These are phyloP conservation scores for Lagenaria siceraria DNA, from an alignment of 306 rosid genomes.

Conservation along the genomic window DNA sequence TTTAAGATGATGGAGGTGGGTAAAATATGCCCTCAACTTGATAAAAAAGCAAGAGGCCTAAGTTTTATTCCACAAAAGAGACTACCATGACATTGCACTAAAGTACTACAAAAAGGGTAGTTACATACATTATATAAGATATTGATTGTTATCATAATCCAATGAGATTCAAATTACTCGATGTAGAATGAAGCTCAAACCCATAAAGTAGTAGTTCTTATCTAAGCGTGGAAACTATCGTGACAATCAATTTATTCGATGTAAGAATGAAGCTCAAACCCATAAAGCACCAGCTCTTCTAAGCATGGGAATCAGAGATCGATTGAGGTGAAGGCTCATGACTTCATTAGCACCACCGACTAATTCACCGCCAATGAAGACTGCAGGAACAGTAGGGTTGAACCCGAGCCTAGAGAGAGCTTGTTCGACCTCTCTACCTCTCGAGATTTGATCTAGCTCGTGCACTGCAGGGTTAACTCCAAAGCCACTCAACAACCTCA, in stretches of 20 bases:
- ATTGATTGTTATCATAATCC: too few relatives aligned
- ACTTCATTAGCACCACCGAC: slow-evolving; percentile 82
- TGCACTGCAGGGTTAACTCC: slow-evolving; percentile 79
- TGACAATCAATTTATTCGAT: not conserved
- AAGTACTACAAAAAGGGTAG: not conserved
- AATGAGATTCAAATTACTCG: too few relatives aligned
- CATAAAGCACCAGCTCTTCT: slow-evolving; percentile 66
- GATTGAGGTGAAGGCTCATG: slow-evolving; percentile 76
- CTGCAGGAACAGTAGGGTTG: slow-evolving; percentile 65
- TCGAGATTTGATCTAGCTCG: slow-evolving; percentile 64
- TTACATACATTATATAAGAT: not conserved
- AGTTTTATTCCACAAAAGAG: not conserved
- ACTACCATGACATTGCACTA: not conserved
- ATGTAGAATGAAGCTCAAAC: too few relatives aligned
- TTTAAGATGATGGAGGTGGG: not conserved
- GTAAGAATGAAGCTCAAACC: slow-evolving; percentile 28
- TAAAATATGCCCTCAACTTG: not conserved
- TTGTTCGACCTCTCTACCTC: slow-evolving; percentile 82
- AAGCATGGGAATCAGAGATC: slow-evolving; percentile 83
- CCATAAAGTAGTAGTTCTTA: too few relatives aligned
- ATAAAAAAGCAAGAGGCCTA: not conserved
- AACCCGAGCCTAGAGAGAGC: slow-evolving; percentile 53
- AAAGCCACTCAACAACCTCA: slow-evolving; percentile 55
- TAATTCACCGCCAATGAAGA: slow-evolving; percentile 65
- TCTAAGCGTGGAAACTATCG: too few relatives aligned